These are phyloP conservation scores for Botrytis elliptica DNA, from an alignment of 2,329 filamentous ascomycete genomes.

Conservation along the genomic window DNA sequence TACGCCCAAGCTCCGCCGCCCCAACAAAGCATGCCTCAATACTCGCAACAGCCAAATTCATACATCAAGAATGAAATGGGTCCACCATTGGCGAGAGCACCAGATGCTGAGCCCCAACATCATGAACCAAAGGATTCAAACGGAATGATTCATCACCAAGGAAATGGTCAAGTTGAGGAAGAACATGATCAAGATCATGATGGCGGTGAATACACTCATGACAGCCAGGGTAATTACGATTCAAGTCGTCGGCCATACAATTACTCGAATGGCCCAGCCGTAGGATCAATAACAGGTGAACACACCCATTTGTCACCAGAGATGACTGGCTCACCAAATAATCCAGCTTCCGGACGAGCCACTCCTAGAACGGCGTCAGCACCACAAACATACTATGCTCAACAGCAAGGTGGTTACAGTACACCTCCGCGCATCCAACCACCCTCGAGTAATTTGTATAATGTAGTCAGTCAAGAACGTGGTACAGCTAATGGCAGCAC, in stretches of 20 bases:
- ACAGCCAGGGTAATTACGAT: constrained; percentile 70
- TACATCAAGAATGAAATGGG: constrained; percentile 90
- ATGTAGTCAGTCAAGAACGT: constrained; percentile 80
- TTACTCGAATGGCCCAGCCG: constrained; percentile 66
- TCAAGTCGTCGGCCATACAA: constrained; percentile 71
- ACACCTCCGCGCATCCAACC: constrained; percentile 72
- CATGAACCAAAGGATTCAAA: constrained; percentile 64
- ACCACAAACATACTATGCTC: constrained; percentile 70
- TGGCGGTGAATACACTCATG: constrained; percentile 81
- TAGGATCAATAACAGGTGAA: constrained; percentile 66
- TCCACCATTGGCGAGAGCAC: constrained; percentile 65
- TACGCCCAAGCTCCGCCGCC: constrained; percentile 64
- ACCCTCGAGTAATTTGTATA: constrained; percentile 81
- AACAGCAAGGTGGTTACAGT: constrained; percentile 61
- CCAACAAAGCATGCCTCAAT: constrained; percentile 67
- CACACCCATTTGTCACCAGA: constrained; percentile 77
- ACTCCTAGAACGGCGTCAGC: constrained; percentile 78
- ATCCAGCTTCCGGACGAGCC: constrained; percentile 80
- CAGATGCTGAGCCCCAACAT: constrained; percentile 57
- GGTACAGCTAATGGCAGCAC: constrained; percentile 64
- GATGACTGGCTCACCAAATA: constrained; percentile 76
- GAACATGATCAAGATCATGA: constrained; percentile 74
- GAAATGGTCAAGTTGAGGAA: constrained; percentile 61
- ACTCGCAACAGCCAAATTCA: constrained; percentile 51
- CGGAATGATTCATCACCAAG: constrained; percentile 60